Percentiles rank a stretch among this genome's conserved stretches.
Conservation (phyloP, 495 filamentous ascomycete genomes). For the Aspergillus leporis region DNA sequence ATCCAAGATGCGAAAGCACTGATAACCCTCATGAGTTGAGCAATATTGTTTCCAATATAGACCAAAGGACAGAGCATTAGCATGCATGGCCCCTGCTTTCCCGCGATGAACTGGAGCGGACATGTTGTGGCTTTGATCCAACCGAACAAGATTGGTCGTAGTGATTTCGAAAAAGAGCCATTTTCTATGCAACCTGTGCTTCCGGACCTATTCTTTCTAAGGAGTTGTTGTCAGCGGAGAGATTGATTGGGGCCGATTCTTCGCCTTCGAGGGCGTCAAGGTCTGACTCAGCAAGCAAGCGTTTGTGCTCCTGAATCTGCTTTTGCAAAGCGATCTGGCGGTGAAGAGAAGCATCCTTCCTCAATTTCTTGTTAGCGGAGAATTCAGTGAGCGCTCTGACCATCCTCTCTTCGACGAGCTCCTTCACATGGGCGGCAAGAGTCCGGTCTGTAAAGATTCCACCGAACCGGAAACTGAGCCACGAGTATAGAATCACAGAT, state of each 20-base stretch:
- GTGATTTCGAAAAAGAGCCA: background rate
- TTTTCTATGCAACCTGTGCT: background rate
- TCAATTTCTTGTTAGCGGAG: slow-evolving; percentile 49
- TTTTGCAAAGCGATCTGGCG: slow-evolving; percentile 46
- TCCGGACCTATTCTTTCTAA: background rate
- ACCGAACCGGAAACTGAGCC: slow-evolving; percentile 72
- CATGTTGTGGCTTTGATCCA: background rate
- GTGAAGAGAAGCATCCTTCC: slow-evolving; percentile 42
- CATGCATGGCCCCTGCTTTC: background rate
- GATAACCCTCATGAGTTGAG: too few relatives aligned
- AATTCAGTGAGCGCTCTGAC: slow-evolving; percentile 61
- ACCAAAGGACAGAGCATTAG: background rate
- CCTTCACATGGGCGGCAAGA: slow-evolving; percentile 79
- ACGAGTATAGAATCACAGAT: slow-evolving; percentile 78
- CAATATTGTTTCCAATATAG: background rate
- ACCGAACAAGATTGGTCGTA: background rate
- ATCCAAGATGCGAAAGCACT: background rate
- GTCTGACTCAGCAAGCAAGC: slow-evolving; percentile 23
- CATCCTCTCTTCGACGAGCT: slow-evolving; percentile 76
- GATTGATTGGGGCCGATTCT: slow-evolving; percentile 13
- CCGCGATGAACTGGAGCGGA: background rate
- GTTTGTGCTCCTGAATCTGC: slow-evolving; percentile 33
- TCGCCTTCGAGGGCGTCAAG: slow-evolving; percentile 15
- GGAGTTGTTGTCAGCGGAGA: slow-evolving; percentile 15
- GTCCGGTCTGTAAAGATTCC: slow-evolving; percentile 78